Conservation (phyloP, 768 basidiomycete genomes). For the Rossbeevera mucosa region DNA sequence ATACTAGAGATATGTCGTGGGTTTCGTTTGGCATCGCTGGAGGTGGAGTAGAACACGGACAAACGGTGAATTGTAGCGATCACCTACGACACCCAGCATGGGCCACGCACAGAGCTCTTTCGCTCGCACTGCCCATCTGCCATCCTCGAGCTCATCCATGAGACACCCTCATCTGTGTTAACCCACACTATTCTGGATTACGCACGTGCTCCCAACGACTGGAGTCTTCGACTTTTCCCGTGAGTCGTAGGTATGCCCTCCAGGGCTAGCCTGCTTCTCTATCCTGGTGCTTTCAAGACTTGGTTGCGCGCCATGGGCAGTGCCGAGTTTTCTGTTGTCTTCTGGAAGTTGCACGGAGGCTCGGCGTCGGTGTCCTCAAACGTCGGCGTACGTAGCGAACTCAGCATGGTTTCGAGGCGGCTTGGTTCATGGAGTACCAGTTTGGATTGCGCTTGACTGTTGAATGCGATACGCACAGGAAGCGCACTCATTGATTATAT, state of each 20-base stretch:
- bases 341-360: conserved; percentile 14
- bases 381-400: conserved; percentile 50
- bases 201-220: conserved; percentile 39
- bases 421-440: conserved; percentile 23
- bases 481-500: conserved; percentile 15
- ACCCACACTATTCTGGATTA: conserved; percentile 29
- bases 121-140: conserved; percentile 28
- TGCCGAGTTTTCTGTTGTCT: conserved; percentile 21
- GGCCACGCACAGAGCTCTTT: conserved; percentile 35
- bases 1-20: conserved; percentile 52
- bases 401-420: conserved; percentile 47
- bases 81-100: conserved; percentile 9
- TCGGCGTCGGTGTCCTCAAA: conserved; percentile 43
- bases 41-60: conserved; percentile 43
- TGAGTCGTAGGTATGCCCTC: conserved; percentile 16
- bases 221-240: conserved; percentile 42
- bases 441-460: conserved; percentile 17
- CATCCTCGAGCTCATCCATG: conserved; percentile 17
- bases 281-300: conserved; percentile 51
- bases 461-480: conserved; percentile 36
- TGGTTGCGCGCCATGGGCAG: conserved; percentile 52
- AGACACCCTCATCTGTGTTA: conserved; percentile 16
- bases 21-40: conserved; percentile 19
- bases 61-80: conserved; percentile 10
- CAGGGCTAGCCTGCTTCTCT: conserved; percentile 24